Evolutionary conservation across 1,284 basidiomycete genomes (phyloP), one percentile per base, ranked within the genome.

Genomic region (Cutaneotrichosporon dermatis): DNA sequence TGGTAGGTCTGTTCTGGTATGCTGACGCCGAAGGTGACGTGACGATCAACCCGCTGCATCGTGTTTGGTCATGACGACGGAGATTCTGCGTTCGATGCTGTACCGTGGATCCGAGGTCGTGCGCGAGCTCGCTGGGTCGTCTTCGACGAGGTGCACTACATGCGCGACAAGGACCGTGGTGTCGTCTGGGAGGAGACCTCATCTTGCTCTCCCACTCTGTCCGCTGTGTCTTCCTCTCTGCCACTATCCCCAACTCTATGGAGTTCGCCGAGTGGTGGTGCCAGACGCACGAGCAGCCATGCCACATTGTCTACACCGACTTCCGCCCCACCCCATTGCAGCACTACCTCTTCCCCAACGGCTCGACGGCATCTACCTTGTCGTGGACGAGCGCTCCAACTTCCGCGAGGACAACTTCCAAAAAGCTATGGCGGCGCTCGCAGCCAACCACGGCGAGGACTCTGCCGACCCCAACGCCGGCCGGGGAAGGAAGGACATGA

Each of bases 81-180:
- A 99, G 91, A 99, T 99, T 88, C 79, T 99, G 58, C 87, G 96
- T 11, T 98, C 94, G 1, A 99, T 99, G 95, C 82, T 99, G 40
- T 99, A 99, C 75, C 87, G 96, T 58, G 96, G 96, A 45, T 97
- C 93, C 13, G 96, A 99, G 79, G 89, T 99, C 70, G 97, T 99
- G 91, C 90, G 96, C 63, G 96, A 99, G 81, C 95, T 99, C 12
- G 95, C 94, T 99, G 96, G 96, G 95, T 99, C 63, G 86, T 99
- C 61, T 99, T 99, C 75, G 96, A 99, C 76, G 96, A 99, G 79
- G 97, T 99, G 63, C 96, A 99, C 78, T 99, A 99, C 80, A 99
- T 99, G 96, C 89, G 96, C 65, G 96, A 99, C 82, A 93, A 94
- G 76, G 78, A 84, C 69, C 80, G 83, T 57, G 83, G 83, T 61